Evolutionary conservation across 306 rosid genomes (phyloP).

Genomic region (Gillenia trifoliata): DNA sequence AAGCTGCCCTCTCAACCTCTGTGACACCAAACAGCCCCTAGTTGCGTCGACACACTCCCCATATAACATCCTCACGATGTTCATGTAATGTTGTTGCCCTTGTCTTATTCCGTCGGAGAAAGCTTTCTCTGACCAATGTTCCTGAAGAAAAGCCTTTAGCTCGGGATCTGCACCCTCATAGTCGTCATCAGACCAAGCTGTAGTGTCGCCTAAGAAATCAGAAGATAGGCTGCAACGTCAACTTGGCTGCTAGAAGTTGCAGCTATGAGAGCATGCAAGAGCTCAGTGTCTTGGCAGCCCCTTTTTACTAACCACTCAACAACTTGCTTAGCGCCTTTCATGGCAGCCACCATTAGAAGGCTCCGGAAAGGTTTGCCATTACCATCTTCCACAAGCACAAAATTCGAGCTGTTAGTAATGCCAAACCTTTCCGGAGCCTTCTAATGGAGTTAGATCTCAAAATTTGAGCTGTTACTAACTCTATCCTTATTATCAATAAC

Average conservation of each 20-base stretch:
- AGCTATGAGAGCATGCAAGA: conserved; percentile 84
- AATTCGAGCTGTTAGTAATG: too few species aligned
- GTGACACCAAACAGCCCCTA: conserved; percentile 67
- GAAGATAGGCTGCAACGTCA: conserved; percentile 61
- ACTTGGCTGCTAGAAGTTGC: conserved; percentile 92
- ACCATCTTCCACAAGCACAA: conserved; percentile 90
- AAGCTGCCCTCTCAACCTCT: too few species aligned
- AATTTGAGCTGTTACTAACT: too few species aligned
- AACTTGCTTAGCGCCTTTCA: conserved; percentile 74
- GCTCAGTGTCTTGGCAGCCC: conserved; percentile 84
- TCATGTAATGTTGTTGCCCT: conserved; percentile 66
- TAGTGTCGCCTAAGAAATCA: conserved; percentile 80
- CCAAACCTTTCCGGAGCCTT: conserved; percentile 77
- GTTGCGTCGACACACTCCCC: conserved; percentile 65
- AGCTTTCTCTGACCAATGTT: conserved; percentile 77
- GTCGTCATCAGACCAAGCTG: conserved; percentile 66
- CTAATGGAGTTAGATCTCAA: too few species aligned
- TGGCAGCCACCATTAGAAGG: conserved; percentile 90
- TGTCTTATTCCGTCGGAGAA: conserved; percentile 52
- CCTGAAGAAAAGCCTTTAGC: conserved; percentile 59
- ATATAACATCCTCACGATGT: conserved; percentile 61
- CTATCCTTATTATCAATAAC: too few species aligned
- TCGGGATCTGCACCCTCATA: conserved; percentile 64
- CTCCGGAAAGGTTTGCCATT: conserved; percentile 78
- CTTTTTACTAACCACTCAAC: conserved; percentile 88